Percentiles rank a stretch among this genome's conserved stretches.
phyloP scores from a whole-genome alignment of 306 rosid species.

The Rosa multiflora region DNA sequence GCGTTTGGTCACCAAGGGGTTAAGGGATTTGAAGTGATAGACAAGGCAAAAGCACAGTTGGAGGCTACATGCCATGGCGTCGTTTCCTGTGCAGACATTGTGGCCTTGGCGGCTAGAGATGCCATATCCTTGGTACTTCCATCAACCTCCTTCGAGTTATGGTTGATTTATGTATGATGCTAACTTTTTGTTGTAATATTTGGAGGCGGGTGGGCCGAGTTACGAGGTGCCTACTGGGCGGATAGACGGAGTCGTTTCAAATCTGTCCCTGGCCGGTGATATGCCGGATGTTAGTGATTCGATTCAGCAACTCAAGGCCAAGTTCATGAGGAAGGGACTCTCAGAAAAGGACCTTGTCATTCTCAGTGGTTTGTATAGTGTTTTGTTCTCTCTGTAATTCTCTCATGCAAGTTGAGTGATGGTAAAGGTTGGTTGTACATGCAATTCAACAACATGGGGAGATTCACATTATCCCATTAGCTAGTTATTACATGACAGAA shows the following conservation, averaged over 20 bases:
- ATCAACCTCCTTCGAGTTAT: background rate
- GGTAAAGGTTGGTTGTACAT: slow-evolving; percentile 45
- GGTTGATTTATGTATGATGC: background rate
- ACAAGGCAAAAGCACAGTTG: slow-evolving; percentile 59
- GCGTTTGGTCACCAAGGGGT: slow-evolving; percentile 84
- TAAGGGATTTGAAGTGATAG: slow-evolving; percentile 74
- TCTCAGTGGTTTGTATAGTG: slow-evolving; percentile 53
- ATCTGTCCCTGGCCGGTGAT: slow-evolving; percentile 43
- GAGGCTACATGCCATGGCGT: slow-evolving; percentile 63
- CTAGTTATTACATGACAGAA: background rate
- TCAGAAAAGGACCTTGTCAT: slow-evolving; percentile 74
- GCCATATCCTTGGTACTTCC: slow-evolving; percentile 55
- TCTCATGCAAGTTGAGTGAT: slow-evolving; percentile 54
- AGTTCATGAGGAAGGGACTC: slow-evolving; percentile 64
- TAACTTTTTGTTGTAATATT: background rate
- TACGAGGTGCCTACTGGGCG: slow-evolving; percentile 75
- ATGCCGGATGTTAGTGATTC: slow-evolving; percentile 88
- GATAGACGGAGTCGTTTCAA: slow-evolving; percentile 73
- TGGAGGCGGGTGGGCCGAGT: slow-evolving; percentile 63
- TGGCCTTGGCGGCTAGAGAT: slow-evolving; percentile 91
- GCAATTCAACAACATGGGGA: background rate
- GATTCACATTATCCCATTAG: background rate
- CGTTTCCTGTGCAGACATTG: slow-evolving; percentile 90
- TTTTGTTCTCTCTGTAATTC: slow-evolving; percentile 3
- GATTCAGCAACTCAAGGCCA: slow-evolving; percentile 53